Conservation (phyloP, 2,329 filamentous ascomycete species). For the Aspergillus proliferans region DNA sequence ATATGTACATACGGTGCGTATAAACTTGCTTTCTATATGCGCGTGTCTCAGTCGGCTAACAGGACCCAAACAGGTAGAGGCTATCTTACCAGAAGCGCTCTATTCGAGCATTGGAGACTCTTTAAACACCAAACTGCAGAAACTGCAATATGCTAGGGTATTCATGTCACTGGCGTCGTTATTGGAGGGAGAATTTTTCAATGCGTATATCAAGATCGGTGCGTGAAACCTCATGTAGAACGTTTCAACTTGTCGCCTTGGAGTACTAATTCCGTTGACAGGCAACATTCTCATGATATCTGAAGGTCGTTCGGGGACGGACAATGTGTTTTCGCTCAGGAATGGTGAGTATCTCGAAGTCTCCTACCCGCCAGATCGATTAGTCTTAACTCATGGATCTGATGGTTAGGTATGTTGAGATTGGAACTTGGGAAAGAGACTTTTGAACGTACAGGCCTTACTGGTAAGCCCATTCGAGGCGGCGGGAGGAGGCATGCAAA, state of each 20-base stretch:
- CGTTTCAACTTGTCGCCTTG: not conserved
- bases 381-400: constrained; percentile 1
- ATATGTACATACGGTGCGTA: constrained; percentile 61
- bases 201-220: constrained; percentile 77
- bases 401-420: constrained; percentile 56
- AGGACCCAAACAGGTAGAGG: constrained; percentile 44
- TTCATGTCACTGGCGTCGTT: constrained; percentile 67
- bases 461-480: constrained; percentile 59
- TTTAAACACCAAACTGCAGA: constrained; percentile 40
- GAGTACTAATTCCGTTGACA: constrained; percentile 25
- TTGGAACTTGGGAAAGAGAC: constrained; percentile 74
- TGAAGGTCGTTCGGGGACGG: constrained; percentile 62
- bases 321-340: constrained; percentile 65
- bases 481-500: constrained; percentile 59
- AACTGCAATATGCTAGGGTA: constrained; percentile 58
- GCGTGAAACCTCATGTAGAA: constrained; percentile 5
- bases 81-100: constrained; percentile 64
- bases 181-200: constrained; percentile 70
- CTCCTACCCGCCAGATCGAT: not conserved
- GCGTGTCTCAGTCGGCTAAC: constrained; percentile 32
- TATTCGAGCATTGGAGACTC: constrained; percentile 51
- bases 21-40: not conserved
- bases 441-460: constrained; percentile 76
- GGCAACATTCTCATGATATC: constrained; percentile 80
- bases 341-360: constrained; percentile 49